phyloP scores from a whole-genome alignment of 108 stramenopile species.

The Nannochloropsis oceanica region DNA sequence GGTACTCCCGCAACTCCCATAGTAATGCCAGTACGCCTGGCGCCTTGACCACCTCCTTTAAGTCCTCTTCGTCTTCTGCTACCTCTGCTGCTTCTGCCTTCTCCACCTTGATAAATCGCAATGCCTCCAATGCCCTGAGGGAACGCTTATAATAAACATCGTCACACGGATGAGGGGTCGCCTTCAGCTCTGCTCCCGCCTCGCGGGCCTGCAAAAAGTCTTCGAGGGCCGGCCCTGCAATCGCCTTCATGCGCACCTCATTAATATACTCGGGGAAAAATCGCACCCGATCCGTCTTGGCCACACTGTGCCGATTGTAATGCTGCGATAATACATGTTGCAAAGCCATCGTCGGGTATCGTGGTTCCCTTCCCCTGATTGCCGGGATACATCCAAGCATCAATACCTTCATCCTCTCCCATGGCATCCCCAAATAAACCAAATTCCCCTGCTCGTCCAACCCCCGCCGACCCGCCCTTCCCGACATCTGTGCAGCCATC shows the following conservation, averaged over 20 bases:
- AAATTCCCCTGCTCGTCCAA: constrained; percentile 99
- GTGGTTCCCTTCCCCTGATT: constrained; percentile 83
- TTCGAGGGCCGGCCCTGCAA: constrained; percentile 52
- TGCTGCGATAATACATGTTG: constrained; percentile 62
- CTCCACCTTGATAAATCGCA: background rate
- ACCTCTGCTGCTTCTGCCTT: background rate
- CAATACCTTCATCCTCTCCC: constrained; percentile 87
- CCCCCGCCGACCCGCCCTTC: constrained; percentile 94
- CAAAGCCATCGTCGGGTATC: constrained; percentile 78
- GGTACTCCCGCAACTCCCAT: background rate
- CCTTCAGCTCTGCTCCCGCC: background rate
- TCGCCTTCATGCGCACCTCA: constrained; percentile 63
- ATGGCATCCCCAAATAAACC: constrained; percentile 89
- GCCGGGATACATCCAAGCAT: constrained; percentile 92
- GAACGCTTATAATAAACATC: background rate
- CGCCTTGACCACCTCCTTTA: background rate
- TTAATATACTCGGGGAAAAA: constrained; percentile 60
- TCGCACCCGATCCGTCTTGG: constrained; percentile 54
- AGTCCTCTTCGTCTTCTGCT: background rate
- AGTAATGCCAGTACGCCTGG: background rate
- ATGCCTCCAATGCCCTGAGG: background rate
- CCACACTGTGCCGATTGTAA: constrained; percentile 37
- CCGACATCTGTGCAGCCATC: constrained; percentile 98
- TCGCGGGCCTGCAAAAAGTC: constrained; percentile 51
- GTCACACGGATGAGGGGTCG: background rate